Evolutionary conservation across 2,329 filamentous ascomycete genomes (phyloP).

Genomic region (Colletotrichum sublineola): DNA sequence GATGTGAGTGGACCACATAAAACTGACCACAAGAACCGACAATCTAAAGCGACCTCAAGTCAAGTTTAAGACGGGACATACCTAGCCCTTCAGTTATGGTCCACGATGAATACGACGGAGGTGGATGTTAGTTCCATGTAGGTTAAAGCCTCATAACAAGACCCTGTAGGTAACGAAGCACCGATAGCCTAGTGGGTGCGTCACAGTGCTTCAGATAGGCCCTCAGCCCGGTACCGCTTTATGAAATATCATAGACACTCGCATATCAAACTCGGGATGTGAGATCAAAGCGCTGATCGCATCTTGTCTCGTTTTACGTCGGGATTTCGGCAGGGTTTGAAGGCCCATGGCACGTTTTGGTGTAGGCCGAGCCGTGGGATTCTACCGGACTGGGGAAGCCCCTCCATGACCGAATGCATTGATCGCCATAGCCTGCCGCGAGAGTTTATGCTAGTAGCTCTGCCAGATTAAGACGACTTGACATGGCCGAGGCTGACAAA

Average conservation of each 20-base stretch:
- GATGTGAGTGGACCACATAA: slow-evolving; percentile 9
- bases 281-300: slow-evolving; percentile 25
- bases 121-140: slow-evolving; percentile 24
- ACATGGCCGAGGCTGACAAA: slow-evolving; percentile 30
- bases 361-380: slow-evolving; percentile 5
- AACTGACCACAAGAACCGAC: slow-evolving; percentile 20
- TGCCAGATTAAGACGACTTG: slow-evolving; percentile 16
- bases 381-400: slow-evolving; percentile 16
- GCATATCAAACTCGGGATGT: slow-evolving; percentile 24
- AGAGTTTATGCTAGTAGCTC: slow-evolving; percentile 26
- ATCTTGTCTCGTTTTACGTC: slow-evolving; percentile 25
- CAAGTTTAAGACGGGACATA: slow-evolving; percentile 7
- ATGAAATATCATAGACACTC: slow-evolving; percentile 21
- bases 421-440: slow-evolving; percentile 32
- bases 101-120: slow-evolving; percentile 31
- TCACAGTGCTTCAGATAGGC: neutral
- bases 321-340: slow-evolving; percentile 12
- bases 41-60: slow-evolving; percentile 22
- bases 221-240: slow-evolving; percentile 10
- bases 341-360: neutral
- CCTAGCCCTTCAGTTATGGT: slow-evolving; percentile 10
- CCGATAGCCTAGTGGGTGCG: slow-evolving; percentile 6
- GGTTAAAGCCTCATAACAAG: slow-evolving; percentile 2
- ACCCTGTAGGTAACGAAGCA: slow-evolving; percentile 15
- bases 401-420: slow-evolving; percentile 32